phyloP scores from a whole-genome alignment of 2,329 filamentous ascomycete species.

The Colletotrichum sansevieriae region DNA sequence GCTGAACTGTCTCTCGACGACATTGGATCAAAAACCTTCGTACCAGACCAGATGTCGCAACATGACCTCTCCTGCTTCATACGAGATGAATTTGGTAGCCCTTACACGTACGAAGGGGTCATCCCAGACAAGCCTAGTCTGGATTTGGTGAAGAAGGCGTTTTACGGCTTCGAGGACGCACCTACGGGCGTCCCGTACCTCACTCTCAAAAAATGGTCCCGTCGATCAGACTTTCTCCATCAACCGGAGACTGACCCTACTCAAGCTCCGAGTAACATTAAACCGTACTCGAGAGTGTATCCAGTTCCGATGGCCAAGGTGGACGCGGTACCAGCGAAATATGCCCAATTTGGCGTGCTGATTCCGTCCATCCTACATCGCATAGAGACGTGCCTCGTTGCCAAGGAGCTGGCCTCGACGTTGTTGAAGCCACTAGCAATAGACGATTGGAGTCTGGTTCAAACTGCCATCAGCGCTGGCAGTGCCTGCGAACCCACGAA shows the following conservation, averaged over 20 bases:
- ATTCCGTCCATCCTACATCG: conserved; percentile 80
- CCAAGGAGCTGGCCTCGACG: conserved; percentile 68
- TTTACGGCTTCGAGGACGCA: conserved; percentile 50
- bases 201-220: conserved; percentile 62
- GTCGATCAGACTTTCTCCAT: conserved; percentile 72
- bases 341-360: conserved; percentile 68
- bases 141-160: conserved; percentile 54
- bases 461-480: conserved; percentile 78
- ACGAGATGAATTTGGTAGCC: conserved; percentile 52
- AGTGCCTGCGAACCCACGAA: conserved; percentile 71
- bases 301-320: conserved; percentile 62
- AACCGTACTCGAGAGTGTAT: conserved; percentile 59
- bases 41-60: conserved; percentile 44
- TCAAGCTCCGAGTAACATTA: conserved; percentile 50
- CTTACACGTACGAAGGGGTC: conserved; percentile 57
- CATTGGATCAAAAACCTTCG: conserved; percentile 50
- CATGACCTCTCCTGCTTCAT: conserved; percentile 52
- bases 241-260: conserved; percentile 38
- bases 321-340: conserved; percentile 60
- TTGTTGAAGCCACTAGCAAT: conserved; percentile 66
- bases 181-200: conserved; percentile 64
- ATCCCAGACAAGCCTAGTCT: conserved; percentile 59
- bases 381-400: conserved; percentile 75
- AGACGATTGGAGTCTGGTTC: conserved; percentile 62
- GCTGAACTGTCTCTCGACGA: conserved; percentile 47